These are phyloP conservation scores for Austroboletus festivus DNA, from an alignment of 768 basidiomycete species.

Conservation along the genomic window DNA sequence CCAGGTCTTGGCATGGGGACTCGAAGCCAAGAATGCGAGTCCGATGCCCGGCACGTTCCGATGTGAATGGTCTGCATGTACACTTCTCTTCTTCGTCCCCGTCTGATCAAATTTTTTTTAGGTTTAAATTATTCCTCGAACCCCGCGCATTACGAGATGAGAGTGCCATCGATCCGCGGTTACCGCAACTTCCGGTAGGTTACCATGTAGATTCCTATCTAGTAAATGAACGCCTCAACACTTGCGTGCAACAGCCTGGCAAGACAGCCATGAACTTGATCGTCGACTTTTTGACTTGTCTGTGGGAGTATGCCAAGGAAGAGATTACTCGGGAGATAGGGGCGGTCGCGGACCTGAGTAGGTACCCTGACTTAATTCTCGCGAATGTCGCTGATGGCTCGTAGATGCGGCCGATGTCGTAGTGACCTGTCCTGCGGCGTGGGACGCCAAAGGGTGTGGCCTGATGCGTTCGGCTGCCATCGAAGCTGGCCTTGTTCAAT, in stretches of 20 bases:
- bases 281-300: slow-evolving; percentile 74
- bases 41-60: slow-evolving; percentile 60
- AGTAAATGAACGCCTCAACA: neutral
- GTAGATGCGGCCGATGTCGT: slow-evolving; percentile 81
- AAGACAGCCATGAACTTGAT: slow-evolving; percentile 79
- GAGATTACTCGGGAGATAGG: slow-evolving; percentile 87
- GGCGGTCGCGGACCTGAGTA: slow-evolving; percentile 80
- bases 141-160: slow-evolving; percentile 77
- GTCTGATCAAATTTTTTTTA: neutral
- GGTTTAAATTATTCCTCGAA: slow-evolving; percentile 88
- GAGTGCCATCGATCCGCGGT: slow-evolving; percentile 65
- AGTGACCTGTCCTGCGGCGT: slow-evolving; percentile 86
- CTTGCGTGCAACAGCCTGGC: slow-evolving; percentile 48
- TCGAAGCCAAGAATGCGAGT: slow-evolving; percentile 81
- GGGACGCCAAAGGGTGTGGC: slow-evolving; percentile 83
- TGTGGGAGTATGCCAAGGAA: slow-evolving; percentile 86
- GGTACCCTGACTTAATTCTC: slow-evolving; percentile 21
- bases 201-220: neutral
- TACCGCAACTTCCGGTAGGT: slow-evolving; percentile 76
- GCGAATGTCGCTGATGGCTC: neutral
- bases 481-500: slow-evolving; percentile 73
- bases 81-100: neutral
- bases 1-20: slow-evolving; percentile 76
- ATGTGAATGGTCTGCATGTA: slow-evolving; percentile 47
- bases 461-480: slow-evolving; percentile 87